Evolutionary conservation across 1,139 yeast species (phyloP).

Genomic region (Kurtzmaniella quercitrusa): DNA sequence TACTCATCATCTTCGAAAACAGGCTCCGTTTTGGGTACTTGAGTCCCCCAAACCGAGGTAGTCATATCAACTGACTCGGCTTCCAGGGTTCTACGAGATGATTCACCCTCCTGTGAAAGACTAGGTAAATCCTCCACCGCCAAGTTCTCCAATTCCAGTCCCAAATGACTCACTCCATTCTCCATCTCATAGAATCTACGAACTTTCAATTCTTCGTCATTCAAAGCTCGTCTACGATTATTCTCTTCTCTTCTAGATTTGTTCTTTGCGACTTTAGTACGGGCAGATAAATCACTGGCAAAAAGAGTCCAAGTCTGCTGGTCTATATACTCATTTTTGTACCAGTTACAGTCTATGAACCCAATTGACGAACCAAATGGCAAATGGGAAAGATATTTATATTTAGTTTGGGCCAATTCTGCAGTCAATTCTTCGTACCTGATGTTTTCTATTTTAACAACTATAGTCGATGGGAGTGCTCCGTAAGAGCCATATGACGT

Average conservation of each 20-base stretch:
- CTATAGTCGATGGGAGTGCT: slow-evolving; percentile 61
- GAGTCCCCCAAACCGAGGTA: slow-evolving; percentile 62
- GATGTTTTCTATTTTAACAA: slow-evolving; percentile 66
- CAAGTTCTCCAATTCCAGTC: not conserved
- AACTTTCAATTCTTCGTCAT: slow-evolving; percentile 56
- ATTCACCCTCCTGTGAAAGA: not conserved
- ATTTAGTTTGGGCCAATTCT: slow-evolving; percentile 50
- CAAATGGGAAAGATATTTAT: slow-evolving; percentile 73
- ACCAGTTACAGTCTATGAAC: slow-evolving; percentile 85
- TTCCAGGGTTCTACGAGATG: slow-evolving; percentile 5
- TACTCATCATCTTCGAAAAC: slow-evolving; percentile 16
- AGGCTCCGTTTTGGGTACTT: slow-evolving; percentile 40
- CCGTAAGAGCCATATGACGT: slow-evolving; percentile 60
- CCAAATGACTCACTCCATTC: slow-evolving; percentile 26
- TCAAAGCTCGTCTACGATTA: slow-evolving; percentile 55
- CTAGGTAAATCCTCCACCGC: not conserved
- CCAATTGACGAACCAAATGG: slow-evolving; percentile 86
- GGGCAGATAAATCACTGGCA: slow-evolving; percentile 54
- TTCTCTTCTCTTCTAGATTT: slow-evolving; percentile 66
- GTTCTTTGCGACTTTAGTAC: slow-evolving; percentile 50
- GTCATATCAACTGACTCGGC: slow-evolving; percentile 11
- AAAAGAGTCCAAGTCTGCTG: slow-evolving; percentile 53
- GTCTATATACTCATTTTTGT: slow-evolving; percentile 34
- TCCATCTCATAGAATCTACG: slow-evolving; percentile 56
- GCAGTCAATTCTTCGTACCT: slow-evolving; percentile 57